Percentiles rank a stretch among this genome's conserved stretches.
Evolutionary conservation across 2,329 filamentous ascomycete species (phyloP).

Genomic region (Fusarium sp.): DNA sequence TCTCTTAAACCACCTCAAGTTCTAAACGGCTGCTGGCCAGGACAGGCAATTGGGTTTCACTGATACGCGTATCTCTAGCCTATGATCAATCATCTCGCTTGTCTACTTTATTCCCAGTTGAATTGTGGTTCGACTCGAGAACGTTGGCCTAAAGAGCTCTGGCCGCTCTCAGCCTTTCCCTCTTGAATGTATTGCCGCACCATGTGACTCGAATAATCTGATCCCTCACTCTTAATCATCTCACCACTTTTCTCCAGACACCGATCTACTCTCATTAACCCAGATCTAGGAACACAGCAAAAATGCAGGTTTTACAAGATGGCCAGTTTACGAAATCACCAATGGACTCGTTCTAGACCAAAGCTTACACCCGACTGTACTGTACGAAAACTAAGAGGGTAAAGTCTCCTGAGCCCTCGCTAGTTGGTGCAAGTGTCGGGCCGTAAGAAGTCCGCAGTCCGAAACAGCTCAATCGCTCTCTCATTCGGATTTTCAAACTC

Average conservation of each 20-base stretch:
- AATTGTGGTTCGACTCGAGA: neutral
- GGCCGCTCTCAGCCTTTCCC: neutral
- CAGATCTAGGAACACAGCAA: conserved; percentile 20
- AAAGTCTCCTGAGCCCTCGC: neutral
- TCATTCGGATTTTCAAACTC: neutral
- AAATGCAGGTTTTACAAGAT: conserved; percentile 1
- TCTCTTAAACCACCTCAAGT: neutral
- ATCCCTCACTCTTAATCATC: conserved; percentile 29
- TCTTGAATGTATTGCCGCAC: neutral
- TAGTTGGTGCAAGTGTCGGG: neutral
- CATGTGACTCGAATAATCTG: conserved; percentile 15
- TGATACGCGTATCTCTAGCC: neutral
- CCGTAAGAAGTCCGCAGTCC: conserved; percentile 2
- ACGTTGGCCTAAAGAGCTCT: neutral
- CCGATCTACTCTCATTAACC: conserved; percentile 22
- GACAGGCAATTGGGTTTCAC: neutral
- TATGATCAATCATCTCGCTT: neutral
- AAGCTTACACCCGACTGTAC: neutral
- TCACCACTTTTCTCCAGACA: conserved; percentile 11
- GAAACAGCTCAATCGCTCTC: conserved; percentile 14
- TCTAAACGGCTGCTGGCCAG: neutral
- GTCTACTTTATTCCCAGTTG: neutral
- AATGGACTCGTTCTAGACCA: conserved; percentile 6
- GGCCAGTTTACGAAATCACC: neutral
- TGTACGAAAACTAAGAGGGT: neutral